phyloP scores from a whole-genome alignment of 345 rosid genomes.

The Ceriops zippeliana region DNA sequence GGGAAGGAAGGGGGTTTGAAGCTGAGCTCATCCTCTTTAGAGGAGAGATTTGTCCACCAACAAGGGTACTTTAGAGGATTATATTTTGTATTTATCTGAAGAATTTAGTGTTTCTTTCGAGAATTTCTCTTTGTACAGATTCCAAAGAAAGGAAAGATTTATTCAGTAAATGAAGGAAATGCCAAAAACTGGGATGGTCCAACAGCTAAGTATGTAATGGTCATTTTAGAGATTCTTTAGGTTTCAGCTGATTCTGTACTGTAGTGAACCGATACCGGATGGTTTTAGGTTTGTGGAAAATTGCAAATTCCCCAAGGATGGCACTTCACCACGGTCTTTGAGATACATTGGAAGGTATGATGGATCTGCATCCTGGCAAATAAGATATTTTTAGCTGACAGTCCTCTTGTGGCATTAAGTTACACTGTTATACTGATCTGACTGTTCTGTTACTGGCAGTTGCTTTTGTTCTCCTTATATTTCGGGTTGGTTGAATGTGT shows the following conservation, averaged over 20 bases:
- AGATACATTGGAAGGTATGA: constrained; percentile 92
- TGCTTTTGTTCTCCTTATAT: background rate
- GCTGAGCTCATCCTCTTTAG: too few relatives aligned
- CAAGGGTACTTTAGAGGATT: too few relatives aligned
- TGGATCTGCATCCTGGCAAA: constrained; percentile 3
- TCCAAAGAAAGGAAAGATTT: constrained; percentile 89
- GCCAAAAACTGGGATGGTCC: constrained; percentile 96
- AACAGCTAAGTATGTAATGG: constrained; percentile 63
- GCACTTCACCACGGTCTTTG: constrained; percentile 78
- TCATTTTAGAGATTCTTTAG: background rate
- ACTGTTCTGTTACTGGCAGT: too few relatives aligned
- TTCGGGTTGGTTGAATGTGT: background rate
- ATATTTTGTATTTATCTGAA: background rate
- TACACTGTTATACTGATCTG: too few relatives aligned
- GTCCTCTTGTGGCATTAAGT: background rate
- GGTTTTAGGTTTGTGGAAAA: constrained; percentile 72
- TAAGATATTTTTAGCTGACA: background rate
- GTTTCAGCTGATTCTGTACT: constrained; percentile 10
- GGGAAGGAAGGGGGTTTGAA: too few relatives aligned
- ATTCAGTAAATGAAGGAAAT: constrained; percentile 98
- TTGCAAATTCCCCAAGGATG: constrained; percentile 94
- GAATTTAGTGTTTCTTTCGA: background rate
- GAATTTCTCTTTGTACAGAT: constrained; percentile 44
- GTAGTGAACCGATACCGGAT: constrained; percentile 5
- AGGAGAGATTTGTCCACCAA: too few relatives aligned